Percentiles rank a stretch among this genome's conserved stretches.
Evolutionary conservation across 1,284 basidiomycete species (phyloP).

Genomic region (Neolentinus lepideus): DNA sequence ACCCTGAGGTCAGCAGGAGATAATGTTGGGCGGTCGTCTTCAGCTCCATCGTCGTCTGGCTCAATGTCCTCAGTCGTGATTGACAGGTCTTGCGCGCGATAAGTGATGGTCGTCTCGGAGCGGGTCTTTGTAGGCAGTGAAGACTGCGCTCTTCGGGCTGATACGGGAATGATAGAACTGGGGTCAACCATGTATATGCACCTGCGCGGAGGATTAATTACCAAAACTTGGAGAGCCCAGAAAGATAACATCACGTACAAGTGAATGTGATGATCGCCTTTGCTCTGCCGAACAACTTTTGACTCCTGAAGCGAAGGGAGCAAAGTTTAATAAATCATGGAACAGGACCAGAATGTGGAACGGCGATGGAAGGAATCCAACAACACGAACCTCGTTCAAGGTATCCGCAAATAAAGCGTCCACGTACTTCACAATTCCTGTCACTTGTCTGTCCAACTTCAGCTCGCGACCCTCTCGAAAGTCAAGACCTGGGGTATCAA

Average conservation of each 20-base stretch:
- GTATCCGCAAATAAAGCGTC: conserved; percentile 76
- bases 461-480: conserved; percentile 65
- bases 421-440: conserved; percentile 61
- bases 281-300: conserved; percentile 76
- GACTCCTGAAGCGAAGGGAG: conserved; percentile 55
- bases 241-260: conserved; percentile 43
- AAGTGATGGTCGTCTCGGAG: conserved; percentile 53
- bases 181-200: conserved; percentile 82
- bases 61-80: conserved; percentile 37
- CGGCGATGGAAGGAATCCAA: not conserved
- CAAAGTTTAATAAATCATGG: not conserved
- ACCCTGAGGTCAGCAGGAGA: conserved; percentile 71
- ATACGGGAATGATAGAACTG: conserved; percentile 49
- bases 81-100: conserved; percentile 41
- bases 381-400: conserved; percentile 62
- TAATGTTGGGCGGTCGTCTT: conserved; percentile 44
- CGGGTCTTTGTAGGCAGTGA: conserved; percentile 43
- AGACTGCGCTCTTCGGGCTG: conserved; percentile 39
- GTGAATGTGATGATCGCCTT: conserved; percentile 80
- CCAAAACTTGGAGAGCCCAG: conserved; percentile 1
- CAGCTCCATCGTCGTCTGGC: conserved; percentile 39
- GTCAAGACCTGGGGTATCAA: conserved; percentile 78
- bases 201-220: conserved; percentile 24
- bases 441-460: conserved; percentile 69
- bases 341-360: not conserved